phyloP scores from a whole-genome alignment of 1,284 basidiomycete species.

The Sphagnurus paluster region DNA sequence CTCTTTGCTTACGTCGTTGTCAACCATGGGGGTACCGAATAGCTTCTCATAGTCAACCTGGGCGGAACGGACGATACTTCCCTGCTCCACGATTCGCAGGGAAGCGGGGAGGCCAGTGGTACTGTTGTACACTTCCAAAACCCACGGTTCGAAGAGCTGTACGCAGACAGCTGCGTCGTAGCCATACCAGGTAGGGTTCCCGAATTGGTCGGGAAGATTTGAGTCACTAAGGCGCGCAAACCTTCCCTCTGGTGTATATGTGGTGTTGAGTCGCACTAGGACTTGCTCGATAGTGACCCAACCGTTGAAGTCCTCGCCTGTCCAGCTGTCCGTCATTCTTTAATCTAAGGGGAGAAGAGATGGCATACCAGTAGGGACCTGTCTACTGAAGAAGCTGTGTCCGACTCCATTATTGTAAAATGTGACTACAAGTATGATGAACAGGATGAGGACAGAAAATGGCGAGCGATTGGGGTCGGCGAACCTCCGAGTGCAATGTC shows the following conservation, averaged over 20 bases:
- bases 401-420: slow-evolving; percentile 37
- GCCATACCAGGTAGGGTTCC: slow-evolving; percentile 33
- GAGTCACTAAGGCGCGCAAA: slow-evolving; percentile 28
- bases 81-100: slow-evolving; percentile 29
- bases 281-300: slow-evolving; percentile 38
- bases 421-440: too few relatives aligned
- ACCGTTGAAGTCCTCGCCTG: slow-evolving; percentile 31
- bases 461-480: not conserved
- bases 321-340: not conserved
- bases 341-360: not conserved
- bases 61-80: slow-evolving; percentile 21
- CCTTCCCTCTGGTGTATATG: slow-evolving; percentile 35
- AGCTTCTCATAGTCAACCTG: slow-evolving; percentile 16
- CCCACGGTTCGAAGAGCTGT: slow-evolving; percentile 42
- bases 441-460: slow-evolving; percentile 1
- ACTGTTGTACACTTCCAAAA: slow-evolving; percentile 40
- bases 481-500: slow-evolving; percentile 27
- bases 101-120: slow-evolving; percentile 30
- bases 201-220: slow-evolving; percentile 25
- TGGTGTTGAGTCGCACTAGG: slow-evolving; percentile 39
- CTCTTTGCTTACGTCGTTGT: slow-evolving; percentile 18
- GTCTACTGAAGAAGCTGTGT: slow-evolving; percentile 33
- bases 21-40: slow-evolving; percentile 18
- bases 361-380: slow-evolving; percentile 28
- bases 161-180: slow-evolving; percentile 43